Conservation (phyloP, 1,139 yeast genomes). For the Pichia sp. region DNA sequence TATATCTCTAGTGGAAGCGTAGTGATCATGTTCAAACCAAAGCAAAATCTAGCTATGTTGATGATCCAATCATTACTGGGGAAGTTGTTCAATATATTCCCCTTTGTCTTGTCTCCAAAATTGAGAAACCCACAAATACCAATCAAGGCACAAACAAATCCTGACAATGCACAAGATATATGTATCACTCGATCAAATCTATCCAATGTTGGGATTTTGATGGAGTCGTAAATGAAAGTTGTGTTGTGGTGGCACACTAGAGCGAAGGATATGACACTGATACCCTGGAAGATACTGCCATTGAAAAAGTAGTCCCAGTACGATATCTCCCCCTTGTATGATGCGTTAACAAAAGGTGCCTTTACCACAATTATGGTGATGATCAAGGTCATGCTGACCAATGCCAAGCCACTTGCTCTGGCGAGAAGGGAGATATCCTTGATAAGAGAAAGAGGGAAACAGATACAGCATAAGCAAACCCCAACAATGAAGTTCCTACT, state of each 20-base stretch:
- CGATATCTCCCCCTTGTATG: conserved; percentile 41
- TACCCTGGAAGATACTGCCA: conserved; percentile 72
- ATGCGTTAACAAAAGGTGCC: conserved; percentile 56
- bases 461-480: conserved; percentile 61
- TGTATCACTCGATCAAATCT: conserved; percentile 76
- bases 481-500: conserved; percentile 62
- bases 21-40: conserved; percentile 91
- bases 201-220: conserved; percentile 66
- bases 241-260: conserved; percentile 95
- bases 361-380: conserved; percentile 65
- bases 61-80: conserved; percentile 65
- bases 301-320: conserved; percentile 49
- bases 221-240: conserved; percentile 77
- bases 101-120: conserved; percentile 74
- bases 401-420: conserved; percentile 80
- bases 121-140: conserved; percentile 74
- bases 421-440: conserved; percentile 82
- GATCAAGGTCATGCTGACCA: conserved; percentile 75
- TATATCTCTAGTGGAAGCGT: conserved; percentile 88
- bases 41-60: conserved; percentile 82
- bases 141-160: conserved; percentile 70
- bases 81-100: conserved; percentile 82
- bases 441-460: conserved; percentile 77
- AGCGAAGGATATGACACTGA: conserved; percentile 88
- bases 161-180: conserved; percentile 73